Evolutionary conservation across 1,139 yeast species (phyloP).

Genomic region (Scheffersomyces insectosa): DNA sequence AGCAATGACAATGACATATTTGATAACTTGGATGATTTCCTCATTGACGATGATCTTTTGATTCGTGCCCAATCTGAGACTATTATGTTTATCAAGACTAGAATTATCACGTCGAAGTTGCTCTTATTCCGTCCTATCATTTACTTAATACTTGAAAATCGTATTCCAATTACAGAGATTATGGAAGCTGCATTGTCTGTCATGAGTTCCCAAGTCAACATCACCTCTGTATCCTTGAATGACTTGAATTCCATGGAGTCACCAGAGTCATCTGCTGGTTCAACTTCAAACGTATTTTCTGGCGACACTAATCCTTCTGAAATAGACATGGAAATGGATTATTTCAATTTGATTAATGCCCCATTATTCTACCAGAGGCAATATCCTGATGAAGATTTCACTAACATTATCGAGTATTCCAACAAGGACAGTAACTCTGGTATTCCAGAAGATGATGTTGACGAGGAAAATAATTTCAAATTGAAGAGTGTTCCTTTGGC

Average conservation of each 20-base stretch:
- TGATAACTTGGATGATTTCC: conserved; percentile 33
- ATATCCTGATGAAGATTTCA: conserved; percentile 36
- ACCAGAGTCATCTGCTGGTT: conserved; percentile 6
- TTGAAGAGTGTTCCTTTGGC: conserved; percentile 12
- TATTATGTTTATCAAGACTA: conserved; percentile 41
- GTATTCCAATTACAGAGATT: conserved; percentile 20
- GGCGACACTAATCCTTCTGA: conserved; percentile 10
- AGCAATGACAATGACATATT: conserved; percentile 14
- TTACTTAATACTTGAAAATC: conserved; percentile 36
- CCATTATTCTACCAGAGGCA: conserved; percentile 26
- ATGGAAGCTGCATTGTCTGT: conserved; percentile 17
- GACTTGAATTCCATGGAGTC: conserved; percentile 5
- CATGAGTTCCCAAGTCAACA: conserved; percentile 9
- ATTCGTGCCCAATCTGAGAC: conserved; percentile 40
- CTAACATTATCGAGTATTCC: conserved; percentile 23
- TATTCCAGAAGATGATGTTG: conserved; percentile 8
- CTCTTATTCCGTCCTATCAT: conserved; percentile 37
- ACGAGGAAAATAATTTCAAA: conserved; percentile 17
- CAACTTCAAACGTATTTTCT: background rate
- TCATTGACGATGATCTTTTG: conserved; percentile 36
- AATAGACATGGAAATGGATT: conserved; percentile 20
- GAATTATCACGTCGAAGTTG: conserved; percentile 36
- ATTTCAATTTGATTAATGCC: conserved; percentile 29
- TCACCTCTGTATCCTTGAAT: conserved; percentile 1
- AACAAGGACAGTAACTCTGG: conserved; percentile 6